Percentiles rank a stretch among this genome's conserved stretches.
phyloP scores from a whole-genome alignment of 495 filamentous ascomycete genomes.

The Trichoderma asperelloides region DNA sequence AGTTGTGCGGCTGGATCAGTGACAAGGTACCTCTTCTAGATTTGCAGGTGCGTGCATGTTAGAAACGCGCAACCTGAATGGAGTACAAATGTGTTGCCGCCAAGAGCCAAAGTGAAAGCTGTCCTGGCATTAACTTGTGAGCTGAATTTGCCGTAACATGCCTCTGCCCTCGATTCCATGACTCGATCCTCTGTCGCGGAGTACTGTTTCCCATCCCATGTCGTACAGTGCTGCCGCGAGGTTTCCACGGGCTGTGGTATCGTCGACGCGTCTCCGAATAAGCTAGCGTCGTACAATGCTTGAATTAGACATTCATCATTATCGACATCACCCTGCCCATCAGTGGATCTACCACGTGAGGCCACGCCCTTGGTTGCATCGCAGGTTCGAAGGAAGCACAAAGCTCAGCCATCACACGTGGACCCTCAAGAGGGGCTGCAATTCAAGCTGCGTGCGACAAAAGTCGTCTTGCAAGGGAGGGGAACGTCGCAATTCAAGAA shows the following conservation, averaged over 20 bases:
- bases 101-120: background rate
- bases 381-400: background rate
- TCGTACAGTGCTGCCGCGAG: background rate
- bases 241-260: background rate
- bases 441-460: background rate
- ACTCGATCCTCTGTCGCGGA: background rate
- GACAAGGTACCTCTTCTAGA: background rate
- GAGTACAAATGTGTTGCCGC: background rate
- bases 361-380: slow-evolving; percentile 1
- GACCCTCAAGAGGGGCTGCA: background rate
- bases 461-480: background rate
- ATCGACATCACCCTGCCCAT: background rate
- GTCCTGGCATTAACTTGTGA: background rate
- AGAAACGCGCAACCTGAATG: background rate
- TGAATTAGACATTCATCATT: background rate
- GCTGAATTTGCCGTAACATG: background rate
- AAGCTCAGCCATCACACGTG: slow-evolving; percentile 6
- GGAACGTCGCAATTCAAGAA: background rate
- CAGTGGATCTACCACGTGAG: slow-evolving; percentile 6
- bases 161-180: background rate
- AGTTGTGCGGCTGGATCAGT: slow-evolving; percentile 3
- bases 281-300: background rate
- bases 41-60: background rate
- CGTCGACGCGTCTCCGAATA: background rate
- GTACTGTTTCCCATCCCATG: background rate